Evolutionary conservation across 768 basidiomycete species (phyloP).

Genomic region (Amanita pseudoporphyria): DNA sequence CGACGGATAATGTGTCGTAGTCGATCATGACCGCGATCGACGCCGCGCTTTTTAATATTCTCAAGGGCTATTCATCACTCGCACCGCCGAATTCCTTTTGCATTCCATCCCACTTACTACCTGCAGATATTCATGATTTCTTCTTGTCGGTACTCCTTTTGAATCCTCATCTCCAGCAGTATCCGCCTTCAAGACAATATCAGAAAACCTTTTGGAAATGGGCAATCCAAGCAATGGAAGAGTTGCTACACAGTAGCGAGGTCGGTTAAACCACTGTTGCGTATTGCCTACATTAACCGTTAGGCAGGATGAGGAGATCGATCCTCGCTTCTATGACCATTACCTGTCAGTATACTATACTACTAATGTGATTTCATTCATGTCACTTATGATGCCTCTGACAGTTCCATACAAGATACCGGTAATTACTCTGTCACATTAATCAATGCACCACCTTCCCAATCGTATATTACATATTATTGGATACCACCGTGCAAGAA

Average conservation of each 20-base stretch:
- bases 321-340: constrained; percentile 53
- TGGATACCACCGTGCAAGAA: constrained; percentile 29
- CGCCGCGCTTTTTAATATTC: constrained; percentile 30
- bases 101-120: constrained; percentile 30
- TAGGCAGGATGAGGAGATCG: constrained; percentile 49
- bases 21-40: constrained; percentile 14
- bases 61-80: constrained; percentile 46
- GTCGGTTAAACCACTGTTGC: constrained; percentile 23
- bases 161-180: constrained; percentile 41
- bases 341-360: constrained; percentile 42
- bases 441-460: constrained; percentile 28
- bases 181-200: constrained; percentile 56
- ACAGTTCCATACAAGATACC: background rate
- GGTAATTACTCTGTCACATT: constrained; percentile 10
- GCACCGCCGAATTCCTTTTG: constrained; percentile 29
- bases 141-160: constrained; percentile 43
- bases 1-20: background rate
- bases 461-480: constrained; percentile 60
- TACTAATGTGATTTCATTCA: background rate
- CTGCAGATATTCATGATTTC: constrained; percentile 40
- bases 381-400: background rate
- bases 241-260: constrained; percentile 27
- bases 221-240: constrained; percentile 47
- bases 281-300: background rate
- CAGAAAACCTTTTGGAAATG: constrained; percentile 71